Evolutionary conservation across 78 protist species (phyloP).

Genomic region (Dictyostelium purpureum): DNA sequence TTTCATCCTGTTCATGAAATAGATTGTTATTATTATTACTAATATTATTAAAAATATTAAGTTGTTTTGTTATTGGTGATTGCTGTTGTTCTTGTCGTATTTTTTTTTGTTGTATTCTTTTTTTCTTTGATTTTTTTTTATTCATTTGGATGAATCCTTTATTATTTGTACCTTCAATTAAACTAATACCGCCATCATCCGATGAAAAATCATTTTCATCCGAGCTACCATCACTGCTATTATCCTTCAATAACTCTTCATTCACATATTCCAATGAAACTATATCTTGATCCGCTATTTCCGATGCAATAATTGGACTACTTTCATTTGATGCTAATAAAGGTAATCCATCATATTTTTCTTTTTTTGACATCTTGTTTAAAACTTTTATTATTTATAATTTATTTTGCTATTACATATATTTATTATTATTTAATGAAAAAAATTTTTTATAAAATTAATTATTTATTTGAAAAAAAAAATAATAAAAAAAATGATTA

Average conservation of each 20-base stretch:
- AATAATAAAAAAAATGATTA: background rate
- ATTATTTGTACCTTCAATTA: no score
- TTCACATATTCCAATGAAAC: no score
- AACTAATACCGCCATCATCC: no score
- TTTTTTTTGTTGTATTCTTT: background rate
- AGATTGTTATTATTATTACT: background rate
- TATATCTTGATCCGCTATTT: no score
- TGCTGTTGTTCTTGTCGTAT: background rate
- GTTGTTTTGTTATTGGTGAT: background rate
- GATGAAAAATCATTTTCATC: no score
- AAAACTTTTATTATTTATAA: no score
- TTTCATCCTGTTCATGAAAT: background rate
- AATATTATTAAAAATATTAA: background rate
- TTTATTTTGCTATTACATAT: no score
- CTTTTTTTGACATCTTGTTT: background rate
- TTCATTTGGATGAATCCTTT: background rate
- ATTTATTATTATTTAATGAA: no score
- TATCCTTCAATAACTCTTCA: no score
- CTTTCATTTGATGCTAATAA: background rate
- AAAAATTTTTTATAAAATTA: no score
- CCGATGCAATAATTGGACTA: background rate
- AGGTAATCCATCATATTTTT: background rate
- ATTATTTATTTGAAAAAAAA: background rate
- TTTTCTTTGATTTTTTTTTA: background rate
- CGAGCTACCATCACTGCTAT: no score